Conservation (phyloP, 1,284 basidiomycete genomes). For the Calocybe gambosa region DNA sequence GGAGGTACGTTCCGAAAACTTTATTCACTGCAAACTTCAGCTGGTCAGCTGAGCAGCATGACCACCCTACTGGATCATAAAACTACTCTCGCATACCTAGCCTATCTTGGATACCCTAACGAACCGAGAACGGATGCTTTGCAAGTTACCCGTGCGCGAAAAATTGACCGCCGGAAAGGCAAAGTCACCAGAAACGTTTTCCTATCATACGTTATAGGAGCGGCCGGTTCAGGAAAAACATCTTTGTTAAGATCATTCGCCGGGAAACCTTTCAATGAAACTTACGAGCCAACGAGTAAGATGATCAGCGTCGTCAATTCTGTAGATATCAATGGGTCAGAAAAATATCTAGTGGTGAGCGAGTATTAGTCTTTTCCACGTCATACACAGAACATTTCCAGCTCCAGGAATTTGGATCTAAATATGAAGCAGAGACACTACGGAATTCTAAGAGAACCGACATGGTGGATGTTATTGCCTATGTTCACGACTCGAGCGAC, state of each 20-base stretch:
- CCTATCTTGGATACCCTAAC: constrained; percentile 83
- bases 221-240: constrained; percentile 95
- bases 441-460: constrained; percentile 89
- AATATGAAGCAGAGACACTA: constrained; percentile 88
- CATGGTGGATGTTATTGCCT: constrained; percentile 89
- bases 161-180: constrained; percentile 82
- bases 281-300: constrained; percentile 85
- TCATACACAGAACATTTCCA: constrained; percentile 23
- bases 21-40: not conserved
- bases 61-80: constrained; percentile 91
- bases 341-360: constrained; percentile 93
- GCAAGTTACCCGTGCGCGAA: constrained; percentile 75
- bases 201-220: constrained; percentile 89
- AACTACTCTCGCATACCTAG: constrained; percentile 92
- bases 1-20: constrained; percentile 60
- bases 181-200: constrained; percentile 88
- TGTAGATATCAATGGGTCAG: constrained; percentile 90
- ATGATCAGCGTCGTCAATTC: constrained; percentile 91
- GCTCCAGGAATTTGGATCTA: constrained; percentile 96
- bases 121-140: constrained; percentile 75
- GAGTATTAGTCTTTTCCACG: not conserved
- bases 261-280: constrained; percentile 66
- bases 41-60: constrained; percentile 57
- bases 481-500: constrained; percentile 96
- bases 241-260: constrained; percentile 81